These are phyloP conservation scores for Clavispora santaluciae DNA, from an alignment of 805 yeast species.

Conservation along the genomic window DNA sequence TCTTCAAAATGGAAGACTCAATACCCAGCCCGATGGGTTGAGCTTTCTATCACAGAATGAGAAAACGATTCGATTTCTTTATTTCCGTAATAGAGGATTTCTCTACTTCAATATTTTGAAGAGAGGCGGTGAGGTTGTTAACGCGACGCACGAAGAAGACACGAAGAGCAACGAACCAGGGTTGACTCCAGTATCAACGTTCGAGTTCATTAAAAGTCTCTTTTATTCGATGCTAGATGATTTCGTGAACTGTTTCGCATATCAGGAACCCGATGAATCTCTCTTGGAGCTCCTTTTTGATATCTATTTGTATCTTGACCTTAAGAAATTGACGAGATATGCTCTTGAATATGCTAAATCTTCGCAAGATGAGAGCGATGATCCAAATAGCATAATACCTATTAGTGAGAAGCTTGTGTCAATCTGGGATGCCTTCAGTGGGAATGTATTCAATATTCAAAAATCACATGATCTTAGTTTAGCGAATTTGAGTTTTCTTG, in stretches of 20 bases:
- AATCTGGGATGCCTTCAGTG: neutral
- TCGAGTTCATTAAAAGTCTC: slow-evolving; percentile 22
- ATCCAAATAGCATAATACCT: slow-evolving; percentile 27
- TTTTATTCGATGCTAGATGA: slow-evolving; percentile 52
- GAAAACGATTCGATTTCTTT: slow-evolving; percentile 68
- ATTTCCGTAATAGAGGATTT: slow-evolving; percentile 78
- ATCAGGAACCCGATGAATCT: slow-evolving; percentile 62
- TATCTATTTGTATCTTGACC: slow-evolving; percentile 46
- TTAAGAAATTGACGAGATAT: slow-evolving; percentile 47
- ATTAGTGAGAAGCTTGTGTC: slow-evolving; percentile 13
- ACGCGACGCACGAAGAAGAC: slow-evolving; percentile 7
- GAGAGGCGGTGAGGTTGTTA: slow-evolving; percentile 6
- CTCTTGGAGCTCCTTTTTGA: slow-evolving; percentile 48
- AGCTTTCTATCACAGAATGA: slow-evolving; percentile 61
- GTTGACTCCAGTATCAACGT: slow-evolving; percentile 1
- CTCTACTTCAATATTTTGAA: slow-evolving; percentile 46
- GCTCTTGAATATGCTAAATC: slow-evolving; percentile 56
- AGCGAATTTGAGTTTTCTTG: slow-evolving; percentile 24
- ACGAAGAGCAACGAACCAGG: neutral
- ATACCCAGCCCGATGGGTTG: slow-evolving; percentile 34
- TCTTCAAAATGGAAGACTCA: slow-evolving; percentile 32
- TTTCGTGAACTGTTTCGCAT: slow-evolving; percentile 57
- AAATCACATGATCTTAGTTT: neutral
- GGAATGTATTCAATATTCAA: neutral
- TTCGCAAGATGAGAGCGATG: slow-evolving; percentile 40